phyloP scores from a whole-genome alignment of 371 early-diverging fungal species.

The Mucor lusitanicus region DNA sequence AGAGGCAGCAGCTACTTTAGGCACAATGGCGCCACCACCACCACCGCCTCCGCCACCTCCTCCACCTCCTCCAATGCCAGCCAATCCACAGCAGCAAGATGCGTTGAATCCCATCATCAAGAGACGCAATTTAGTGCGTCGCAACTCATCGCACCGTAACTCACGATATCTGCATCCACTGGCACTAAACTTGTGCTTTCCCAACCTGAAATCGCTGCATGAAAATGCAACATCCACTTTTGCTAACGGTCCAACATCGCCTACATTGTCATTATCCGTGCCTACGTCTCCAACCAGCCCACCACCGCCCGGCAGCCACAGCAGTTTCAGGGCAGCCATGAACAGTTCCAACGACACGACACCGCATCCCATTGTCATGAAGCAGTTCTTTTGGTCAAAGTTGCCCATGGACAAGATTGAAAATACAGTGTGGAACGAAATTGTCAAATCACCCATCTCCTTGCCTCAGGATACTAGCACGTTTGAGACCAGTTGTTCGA shows the following conservation, averaged over 20 bases:
- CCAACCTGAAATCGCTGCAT: conserved; percentile 42
- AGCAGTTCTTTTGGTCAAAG: conserved; percentile 69
- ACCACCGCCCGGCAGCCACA: conserved; percentile 12
- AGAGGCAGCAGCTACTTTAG: neutral
- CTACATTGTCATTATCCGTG: neutral
- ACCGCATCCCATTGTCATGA: conserved; percentile 10
- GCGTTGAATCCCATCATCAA: neutral
- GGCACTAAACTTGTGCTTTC: conserved; percentile 44
- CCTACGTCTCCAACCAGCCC: neutral
- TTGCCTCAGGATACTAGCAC: conserved; percentile 18
- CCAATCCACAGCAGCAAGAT: neutral
- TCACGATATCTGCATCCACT: conserved; percentile 49
- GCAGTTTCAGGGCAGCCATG: neutral
- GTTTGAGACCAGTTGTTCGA: conserved; percentile 18
- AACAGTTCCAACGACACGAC: neutral
- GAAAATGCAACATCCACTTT: conserved; percentile 22
- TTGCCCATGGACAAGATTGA: conserved; percentile 53
- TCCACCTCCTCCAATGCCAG: conserved; percentile 15
- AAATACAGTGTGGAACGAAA: conserved; percentile 62
- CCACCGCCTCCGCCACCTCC: conserved; percentile 41
- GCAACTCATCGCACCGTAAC: conserved; percentile 20
- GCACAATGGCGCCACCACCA: conserved; percentile 18
- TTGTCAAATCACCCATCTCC: conserved; percentile 32
- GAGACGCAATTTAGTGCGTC: conserved; percentile 6
- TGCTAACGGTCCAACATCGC: neutral